Evolutionary conservation across 345 rosid genomes (phyloP), one percentile per base, ranked within the genome.

Genomic region (Microthlaspi erraticum): DNA sequence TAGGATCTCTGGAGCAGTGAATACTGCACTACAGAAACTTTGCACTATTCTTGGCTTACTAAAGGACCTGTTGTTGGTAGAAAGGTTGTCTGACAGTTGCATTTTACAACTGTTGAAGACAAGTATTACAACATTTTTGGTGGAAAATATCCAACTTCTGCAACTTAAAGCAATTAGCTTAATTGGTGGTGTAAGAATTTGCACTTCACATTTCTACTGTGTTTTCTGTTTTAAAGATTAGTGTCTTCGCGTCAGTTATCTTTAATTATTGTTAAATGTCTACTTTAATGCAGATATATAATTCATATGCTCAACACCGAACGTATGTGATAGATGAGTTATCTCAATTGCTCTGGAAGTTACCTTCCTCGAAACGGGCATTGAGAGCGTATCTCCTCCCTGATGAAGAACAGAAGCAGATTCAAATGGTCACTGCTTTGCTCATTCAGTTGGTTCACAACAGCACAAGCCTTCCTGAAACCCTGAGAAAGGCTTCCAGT

Each of bases 351-450:
- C 84, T 95, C 10, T 92, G 90, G 93, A 95, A 92, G 83, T 76
- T 95, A 60, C 98, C 98, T 52, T 75, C 78, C 71, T 87, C 98
- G 13, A 92, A 87, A 79, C 85, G 97, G 63, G 96, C 85, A 2
- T 60, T 82, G 60, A 86, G 98, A 77, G 72, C 98, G 6, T 90
- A 92, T 86, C 96, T 79, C 70, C 86, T 95, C 10, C 98, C 99
- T 53, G 99, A 92, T 84, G 99, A 95, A 81, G 99, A 95, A 75
- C 97, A 92, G 68, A 87, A 87, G 80, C 99, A 95, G 81, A 95
- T 95, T 79, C 99, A 95, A 80, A 92, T 90, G 96, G 80, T 92
- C 62, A 85, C 97, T 44, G 99, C 98, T 65, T 79, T 95, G 80
- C 88, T 95, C 69, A 85, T 95, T 81, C 99, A 95, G 78, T 83